phyloP scores from a whole-genome alignment of 2,329 filamentous ascomycete species.

The Trematosphaeria pertusa region DNA sequence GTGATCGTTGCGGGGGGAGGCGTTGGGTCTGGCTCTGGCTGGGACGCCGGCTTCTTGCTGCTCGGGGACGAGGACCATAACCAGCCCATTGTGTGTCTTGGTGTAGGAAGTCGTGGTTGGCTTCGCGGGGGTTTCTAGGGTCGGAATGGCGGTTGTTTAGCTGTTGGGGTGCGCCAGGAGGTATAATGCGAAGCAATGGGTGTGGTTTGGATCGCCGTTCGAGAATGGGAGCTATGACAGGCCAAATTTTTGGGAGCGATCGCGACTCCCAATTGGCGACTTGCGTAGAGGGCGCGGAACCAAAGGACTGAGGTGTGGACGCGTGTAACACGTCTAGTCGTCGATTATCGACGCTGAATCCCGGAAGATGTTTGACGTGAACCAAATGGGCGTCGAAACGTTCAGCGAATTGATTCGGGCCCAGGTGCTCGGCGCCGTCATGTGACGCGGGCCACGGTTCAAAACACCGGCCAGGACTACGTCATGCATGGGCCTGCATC shows the following conservation, averaged over 20 bases:
- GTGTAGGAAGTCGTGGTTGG: too few relatives aligned
- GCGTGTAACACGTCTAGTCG: conserved; percentile 3
- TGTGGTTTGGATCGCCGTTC: too few relatives aligned
- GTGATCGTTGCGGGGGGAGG: conserved; percentile 20
- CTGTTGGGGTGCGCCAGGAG: too few relatives aligned
- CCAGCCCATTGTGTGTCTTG: conserved; percentile 53
- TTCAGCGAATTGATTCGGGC: conserved; percentile 30
- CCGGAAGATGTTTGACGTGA: conserved; percentile 12
- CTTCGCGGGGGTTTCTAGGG: not conserved
- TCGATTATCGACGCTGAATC: conserved; percentile 5
- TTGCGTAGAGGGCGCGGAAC: not conserved
- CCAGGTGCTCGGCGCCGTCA: conserved; percentile 27
- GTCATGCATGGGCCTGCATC: conserved; percentile 43
- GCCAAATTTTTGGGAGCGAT: too few relatives aligned
- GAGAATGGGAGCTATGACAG: too few relatives aligned
- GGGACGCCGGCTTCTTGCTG: too few relatives aligned
- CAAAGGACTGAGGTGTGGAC: conserved; percentile 3
- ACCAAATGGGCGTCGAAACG: conserved; percentile 17
- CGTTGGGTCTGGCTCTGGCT: conserved; percentile 27
- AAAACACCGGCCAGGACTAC: conserved; percentile 26
- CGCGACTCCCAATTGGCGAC: not conserved
- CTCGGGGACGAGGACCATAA: conserved; percentile 28
- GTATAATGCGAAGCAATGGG: too few relatives aligned
- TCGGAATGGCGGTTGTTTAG: conserved; percentile 10
- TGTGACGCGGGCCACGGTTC: conserved; percentile 28